phyloP scores from a whole-genome alignment of 2,329 filamentous ascomycete genomes.

The Tothia fuscella region DNA sequence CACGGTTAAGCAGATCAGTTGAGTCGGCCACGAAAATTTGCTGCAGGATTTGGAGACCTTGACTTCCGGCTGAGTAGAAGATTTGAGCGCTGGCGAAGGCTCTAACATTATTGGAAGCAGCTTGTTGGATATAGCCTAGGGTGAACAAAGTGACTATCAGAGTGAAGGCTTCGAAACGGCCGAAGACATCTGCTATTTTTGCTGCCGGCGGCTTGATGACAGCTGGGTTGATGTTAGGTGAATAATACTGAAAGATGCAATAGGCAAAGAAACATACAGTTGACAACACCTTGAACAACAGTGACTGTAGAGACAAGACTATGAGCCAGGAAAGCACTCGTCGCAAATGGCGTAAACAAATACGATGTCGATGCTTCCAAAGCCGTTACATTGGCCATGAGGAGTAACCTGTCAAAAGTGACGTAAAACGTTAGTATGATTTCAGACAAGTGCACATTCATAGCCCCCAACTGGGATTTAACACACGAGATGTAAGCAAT shows the following conservation, averaged over 20 bases:
- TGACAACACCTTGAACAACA: conserved; percentile 52
- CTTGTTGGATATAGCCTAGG: conserved; percentile 47
- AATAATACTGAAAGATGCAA: background rate
- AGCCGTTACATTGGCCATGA: conserved; percentile 56
- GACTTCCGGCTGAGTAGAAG: conserved; percentile 50
- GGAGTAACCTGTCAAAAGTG: conserved; percentile 24
- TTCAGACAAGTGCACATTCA: background rate
- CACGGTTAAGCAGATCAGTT: conserved; percentile 47
- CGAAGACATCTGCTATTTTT: conserved; percentile 51
- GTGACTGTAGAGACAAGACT: conserved; percentile 53
- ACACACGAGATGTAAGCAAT: conserved; percentile 33
- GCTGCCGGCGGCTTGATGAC: conserved; percentile 50
- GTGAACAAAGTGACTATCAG: conserved; percentile 43
- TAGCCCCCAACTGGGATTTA: background rate
- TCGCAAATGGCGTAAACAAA: conserved; percentile 51
- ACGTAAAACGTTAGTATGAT: conserved; percentile 14
- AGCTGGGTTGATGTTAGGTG: conserved; percentile 22
- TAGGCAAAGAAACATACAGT: conserved; percentile 33
- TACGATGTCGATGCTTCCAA: conserved; percentile 53
- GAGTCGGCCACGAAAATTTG: conserved; percentile 56
- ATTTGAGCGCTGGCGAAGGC: conserved; percentile 43
- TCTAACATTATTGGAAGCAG: conserved; percentile 41
- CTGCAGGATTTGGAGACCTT: conserved; percentile 48
- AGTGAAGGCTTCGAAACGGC: conserved; percentile 46
- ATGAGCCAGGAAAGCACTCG: conserved; percentile 51